Conservation (phyloP, 495 filamentous ascomycete genomes). For the Hypoxylon lienhwacheense region DNA sequence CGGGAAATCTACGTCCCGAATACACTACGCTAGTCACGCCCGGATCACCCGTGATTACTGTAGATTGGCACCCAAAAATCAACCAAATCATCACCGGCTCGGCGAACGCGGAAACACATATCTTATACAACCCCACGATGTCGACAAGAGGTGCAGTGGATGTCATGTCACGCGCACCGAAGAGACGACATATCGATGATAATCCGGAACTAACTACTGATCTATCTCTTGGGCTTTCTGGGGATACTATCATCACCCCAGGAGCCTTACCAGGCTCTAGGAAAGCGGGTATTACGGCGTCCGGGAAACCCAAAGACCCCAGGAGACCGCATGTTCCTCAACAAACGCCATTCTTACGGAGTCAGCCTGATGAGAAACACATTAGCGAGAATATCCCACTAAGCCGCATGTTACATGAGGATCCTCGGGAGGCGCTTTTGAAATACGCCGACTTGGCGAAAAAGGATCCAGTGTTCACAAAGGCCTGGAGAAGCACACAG, state of each 20-base stretch:
- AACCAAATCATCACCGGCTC: slow-evolving; percentile 97
- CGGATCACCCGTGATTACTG: slow-evolving; percentile 75
- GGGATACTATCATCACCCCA: slow-evolving; percentile 75
- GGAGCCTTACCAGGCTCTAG: slow-evolving; percentile 52
- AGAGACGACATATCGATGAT: slow-evolving; percentile 92
- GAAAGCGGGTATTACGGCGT: slow-evolving; percentile 68
- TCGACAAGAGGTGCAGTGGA: slow-evolving; percentile 81
- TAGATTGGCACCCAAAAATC: slow-evolving; percentile 89
- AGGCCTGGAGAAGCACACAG: slow-evolving; percentile 89
- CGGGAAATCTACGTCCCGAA: slow-evolving; percentile 81
- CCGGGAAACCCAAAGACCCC: slow-evolving; percentile 78
- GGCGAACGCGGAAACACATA: slow-evolving; percentile 81
- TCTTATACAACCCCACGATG: slow-evolving; percentile 84
- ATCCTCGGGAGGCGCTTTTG: slow-evolving; percentile 88
- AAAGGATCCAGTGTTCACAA: slow-evolving; percentile 91
- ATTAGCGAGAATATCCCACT: slow-evolving; percentile 85
- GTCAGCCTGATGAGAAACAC: slow-evolving; percentile 85
- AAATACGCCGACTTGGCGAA: slow-evolving; percentile 95
- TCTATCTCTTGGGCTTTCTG: slow-evolving; percentile 72
- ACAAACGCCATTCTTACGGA: slow-evolving; percentile 90
- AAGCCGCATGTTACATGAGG: slow-evolving; percentile 94
- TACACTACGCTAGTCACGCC: slow-evolving; percentile 84
- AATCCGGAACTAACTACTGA: slow-evolving; percentile 84
- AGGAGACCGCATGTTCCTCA: slow-evolving; percentile 77
- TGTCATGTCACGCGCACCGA: slow-evolving; percentile 90